Evolutionary conservation across 768 basidiomycete species (phyloP), one percentile per base, ranked within the genome.

Genomic region (Goffeauzyma gilvescens): DNA sequence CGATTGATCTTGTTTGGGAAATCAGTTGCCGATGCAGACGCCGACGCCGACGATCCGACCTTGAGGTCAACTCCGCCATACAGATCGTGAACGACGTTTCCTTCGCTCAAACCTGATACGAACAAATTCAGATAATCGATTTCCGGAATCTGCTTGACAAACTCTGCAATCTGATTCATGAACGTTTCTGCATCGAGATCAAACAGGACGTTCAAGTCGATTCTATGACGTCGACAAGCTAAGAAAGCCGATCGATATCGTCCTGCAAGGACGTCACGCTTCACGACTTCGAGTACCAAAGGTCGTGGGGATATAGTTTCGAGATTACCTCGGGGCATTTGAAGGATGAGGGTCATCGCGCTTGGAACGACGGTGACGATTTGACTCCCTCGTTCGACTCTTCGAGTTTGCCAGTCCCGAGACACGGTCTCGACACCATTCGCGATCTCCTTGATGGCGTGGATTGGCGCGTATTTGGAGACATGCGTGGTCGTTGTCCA

Each of bases 291-390:
- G 69, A 93, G 75, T 14, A 95, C 87, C 53, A 98, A 64, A 10
- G 89, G 81, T 32, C 93, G 70, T 3, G 93, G 93, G 54, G 80
- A 84, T 41, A 98, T 78, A 1, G 86, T 95, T 67, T 98, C 93
- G 47, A 98, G 58, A 63, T 96, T 96, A 1, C 93, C 93, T 50
- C 93, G 68, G 0, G 90, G 93, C 90, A 96, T 96, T 65, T 98
- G 93, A 8, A 98, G 66, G 0, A 96, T 81, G 25, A 98, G 63
- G 52, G 72, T 77, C 83, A 89, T 95, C 6, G 75, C 66, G 45
- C 78, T 85, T 1, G 87, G 79, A 0, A 93, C 78, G 10, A 79
- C 81, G 0, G 79, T 75, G 4, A 96, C 86, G 25, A 95, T 87
- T 45, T 79, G 67, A 6, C 83, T 78, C 3, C 93, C 93, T 23